Evolutionary conservation across 176 grass and related monocot species (phyloP), one percentile per base, ranked within the genome.

Genomic region (Zizania latifolia): DNA sequence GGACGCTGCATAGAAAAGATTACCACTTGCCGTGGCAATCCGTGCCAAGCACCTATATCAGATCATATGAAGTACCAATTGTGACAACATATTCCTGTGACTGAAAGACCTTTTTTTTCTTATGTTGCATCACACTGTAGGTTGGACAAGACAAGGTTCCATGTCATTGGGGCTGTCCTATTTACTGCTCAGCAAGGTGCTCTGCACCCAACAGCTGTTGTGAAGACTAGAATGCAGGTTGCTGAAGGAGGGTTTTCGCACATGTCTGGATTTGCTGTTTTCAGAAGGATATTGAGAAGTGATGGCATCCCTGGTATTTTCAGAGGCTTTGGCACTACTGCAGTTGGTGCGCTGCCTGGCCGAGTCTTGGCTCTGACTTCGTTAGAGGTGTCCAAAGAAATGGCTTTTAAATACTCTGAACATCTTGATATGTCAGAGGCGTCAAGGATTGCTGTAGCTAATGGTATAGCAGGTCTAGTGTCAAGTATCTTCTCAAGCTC

Each of bases 161-260:
- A 97, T 77, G 68, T 90, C 53, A 98, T 92, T 6, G 95, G 95
- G 35, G 91, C 95, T 11, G 13, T 94, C 31, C 84, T 98, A 31
- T 98, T 98, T 62, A 98, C 95, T 0, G 78, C 78, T 6, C 95
- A 98, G 82, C 92, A 93, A 88, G 89, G 95, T 32, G 51, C 67
- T 65, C 81, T 98, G 69, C 91, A 98, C 58, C 95, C 95, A 8
- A 98, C 86, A 44, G 71, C 95, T 35, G 89, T 98, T 62, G 89
- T 94, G 58, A 98, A 98, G 83, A 98, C 95, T 19, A 84, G 95
- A 62, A 92, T 98, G 86, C 95, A 98, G 84, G 91, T 98, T 30
- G 91, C 84, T 6, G 26, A 86, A 71, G 87, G 83, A 43, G 86
- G 89, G 8, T 62, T 93, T 57, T 75, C 90, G 16, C 88, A 87